Evolutionary conservation across 164 flowering plant species (phyloP).

Genomic region (Amborella trichopoda): DNA sequence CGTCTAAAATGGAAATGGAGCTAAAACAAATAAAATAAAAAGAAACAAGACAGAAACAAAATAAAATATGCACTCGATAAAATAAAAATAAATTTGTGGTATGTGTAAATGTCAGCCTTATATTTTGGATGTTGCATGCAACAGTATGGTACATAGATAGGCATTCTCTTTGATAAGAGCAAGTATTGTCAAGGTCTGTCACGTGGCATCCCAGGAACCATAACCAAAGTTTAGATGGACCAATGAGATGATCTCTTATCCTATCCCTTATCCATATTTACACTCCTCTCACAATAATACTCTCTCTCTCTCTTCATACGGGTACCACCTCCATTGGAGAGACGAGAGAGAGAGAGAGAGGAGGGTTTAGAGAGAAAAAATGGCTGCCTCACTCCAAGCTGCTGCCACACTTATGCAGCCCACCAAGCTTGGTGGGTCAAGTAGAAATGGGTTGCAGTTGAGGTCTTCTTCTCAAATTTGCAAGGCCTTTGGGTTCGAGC

Average conservation of each 20-base stretch:
- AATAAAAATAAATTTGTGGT: too few species aligned
- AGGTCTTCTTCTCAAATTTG: conserved; percentile 38
- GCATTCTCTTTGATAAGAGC: too few species aligned
- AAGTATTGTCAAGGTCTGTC: too few species aligned
- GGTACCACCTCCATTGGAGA: not conserved
- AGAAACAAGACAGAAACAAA: too few species aligned
- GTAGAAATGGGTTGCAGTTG: conserved; percentile 22
- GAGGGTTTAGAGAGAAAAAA: conserved; percentile 10
- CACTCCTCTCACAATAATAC: conserved; percentile 14
- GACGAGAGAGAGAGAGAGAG: not conserved
- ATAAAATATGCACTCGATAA: too few species aligned
- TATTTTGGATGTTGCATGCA: too few species aligned
- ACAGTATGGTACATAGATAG: too few species aligned
- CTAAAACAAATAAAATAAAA: too few species aligned
- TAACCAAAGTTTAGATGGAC: not conserved
- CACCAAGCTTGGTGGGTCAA: conserved; percentile 33
- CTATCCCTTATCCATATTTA: conserved; percentile 39
- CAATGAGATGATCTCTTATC: conserved; percentile 24
- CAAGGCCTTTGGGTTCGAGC: conserved; percentile 60
- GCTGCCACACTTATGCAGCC: conserved; percentile 84
- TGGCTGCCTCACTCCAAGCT: conserved; percentile 91
- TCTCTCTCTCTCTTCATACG: conserved; percentile 3
- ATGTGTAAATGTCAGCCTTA: too few species aligned
- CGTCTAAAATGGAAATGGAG: too few species aligned
- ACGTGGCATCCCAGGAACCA: conserved; percentile 12